Percentiles rank a stretch among this genome's conserved stretches.
Evolutionary conservation across 192 early-diverging fungal species (phyloP).

Genomic region (Gaertneriomyces semiglobifer): DNA sequence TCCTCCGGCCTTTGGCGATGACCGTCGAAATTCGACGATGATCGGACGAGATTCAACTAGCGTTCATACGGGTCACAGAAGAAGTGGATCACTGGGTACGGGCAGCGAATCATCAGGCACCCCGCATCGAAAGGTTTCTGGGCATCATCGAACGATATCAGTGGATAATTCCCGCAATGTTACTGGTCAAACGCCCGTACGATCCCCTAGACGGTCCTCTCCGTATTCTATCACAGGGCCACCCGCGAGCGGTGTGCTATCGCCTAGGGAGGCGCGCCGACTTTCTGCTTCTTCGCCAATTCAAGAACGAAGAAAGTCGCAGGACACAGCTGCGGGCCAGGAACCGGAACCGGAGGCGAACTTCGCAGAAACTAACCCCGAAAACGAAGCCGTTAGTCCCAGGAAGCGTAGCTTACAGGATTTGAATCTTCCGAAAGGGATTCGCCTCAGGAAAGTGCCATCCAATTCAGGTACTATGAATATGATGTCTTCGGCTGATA

Average conservation of each 20-base stretch:
- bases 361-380: background rate
- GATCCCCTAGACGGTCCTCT: too few relatives aligned
- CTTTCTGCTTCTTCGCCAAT: too few relatives aligned
- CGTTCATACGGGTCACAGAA: background rate
- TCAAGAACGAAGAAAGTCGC: background rate
- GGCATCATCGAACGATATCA: background rate
- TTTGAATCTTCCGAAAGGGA: conserved; percentile 21
- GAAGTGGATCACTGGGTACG: background rate
- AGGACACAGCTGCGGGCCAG: background rate
- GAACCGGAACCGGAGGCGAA: background rate
- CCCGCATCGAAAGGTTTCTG: background rate
- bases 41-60: background rate
- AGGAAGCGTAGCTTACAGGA: background rate
- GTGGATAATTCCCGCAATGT: background rate
- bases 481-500: background rate
- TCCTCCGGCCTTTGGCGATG: background rate
- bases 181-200: too few relatives aligned
- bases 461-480: background rate
- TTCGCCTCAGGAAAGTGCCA: conserved; percentile 14
- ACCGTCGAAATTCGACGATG: background rate
- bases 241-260: too few relatives aligned
- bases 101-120: background rate
- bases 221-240: too few relatives aligned
- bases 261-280: too few relatives aligned
- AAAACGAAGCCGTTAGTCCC: background rate